phyloP scores from a whole-genome alignment of 2,329 filamentous ascomycete genomes.

The Alternaria sp. region DNA sequence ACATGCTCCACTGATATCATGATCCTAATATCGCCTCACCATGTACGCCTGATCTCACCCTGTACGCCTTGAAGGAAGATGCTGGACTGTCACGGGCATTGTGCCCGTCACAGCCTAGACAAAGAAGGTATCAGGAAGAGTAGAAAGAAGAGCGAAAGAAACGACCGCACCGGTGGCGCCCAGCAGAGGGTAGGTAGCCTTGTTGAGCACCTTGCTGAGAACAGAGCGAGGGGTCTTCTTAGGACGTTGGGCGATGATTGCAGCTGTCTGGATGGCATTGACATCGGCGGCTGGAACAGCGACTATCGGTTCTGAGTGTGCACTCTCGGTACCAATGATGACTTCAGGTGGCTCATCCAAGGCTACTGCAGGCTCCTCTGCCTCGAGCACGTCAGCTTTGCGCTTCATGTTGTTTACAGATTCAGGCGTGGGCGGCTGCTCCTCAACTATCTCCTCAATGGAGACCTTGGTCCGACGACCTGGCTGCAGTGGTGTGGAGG shows the following conservation, averaged over 20 bases:
- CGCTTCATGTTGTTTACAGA: slow-evolving; percentile 42
- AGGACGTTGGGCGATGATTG: slow-evolving; percentile 25
- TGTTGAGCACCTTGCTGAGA: slow-evolving; percentile 21
- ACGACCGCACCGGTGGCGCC: slow-evolving; percentile 28
- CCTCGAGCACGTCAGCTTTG: slow-evolving; percentile 40
- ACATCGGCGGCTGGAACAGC: neutral
- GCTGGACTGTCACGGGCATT: neutral
- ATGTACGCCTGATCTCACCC: neutral
- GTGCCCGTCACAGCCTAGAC: neutral
- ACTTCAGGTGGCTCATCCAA: neutral
- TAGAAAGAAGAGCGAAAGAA: slow-evolving; percentile 31
- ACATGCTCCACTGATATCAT: neutral
- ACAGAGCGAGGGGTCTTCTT: slow-evolving; percentile 31
- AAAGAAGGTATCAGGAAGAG: slow-evolving; percentile 35
- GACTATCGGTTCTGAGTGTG: neutral
- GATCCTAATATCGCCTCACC: neutral
- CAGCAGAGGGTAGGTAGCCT: slow-evolving; percentile 24
- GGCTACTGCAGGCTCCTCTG: slow-evolving; percentile 11
- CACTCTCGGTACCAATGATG: neutral
- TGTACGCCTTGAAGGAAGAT: slow-evolving; percentile 7
- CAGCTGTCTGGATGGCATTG: slow-evolving; percentile 15
- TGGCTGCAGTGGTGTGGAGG: slow-evolving; percentile 23
- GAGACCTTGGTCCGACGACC: slow-evolving; percentile 39
- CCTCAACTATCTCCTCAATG: slow-evolving; percentile 45
- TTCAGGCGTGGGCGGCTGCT: slow-evolving; percentile 41